These are phyloP conservation scores for Arxiozyma bovina DNA, from an alignment of 1,139 yeast genomes.

Conservation along the genomic window DNA sequence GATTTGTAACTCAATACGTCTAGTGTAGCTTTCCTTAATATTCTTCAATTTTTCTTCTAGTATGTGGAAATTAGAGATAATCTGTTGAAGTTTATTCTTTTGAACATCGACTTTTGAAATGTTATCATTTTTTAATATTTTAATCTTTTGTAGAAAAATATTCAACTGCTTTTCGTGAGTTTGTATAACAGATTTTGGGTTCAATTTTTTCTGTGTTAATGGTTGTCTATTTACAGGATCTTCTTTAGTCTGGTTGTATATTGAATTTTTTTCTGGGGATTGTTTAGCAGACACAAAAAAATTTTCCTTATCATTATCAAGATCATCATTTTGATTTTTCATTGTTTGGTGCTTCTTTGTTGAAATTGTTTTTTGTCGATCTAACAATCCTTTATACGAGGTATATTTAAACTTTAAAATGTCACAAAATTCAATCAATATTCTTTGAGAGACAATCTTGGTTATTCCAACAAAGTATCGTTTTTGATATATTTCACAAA, in stretches of 20 bases:
- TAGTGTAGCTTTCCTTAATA: not conserved
- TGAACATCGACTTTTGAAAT: not conserved
- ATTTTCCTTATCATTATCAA: not conserved
- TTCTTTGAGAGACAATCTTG: not conserved
- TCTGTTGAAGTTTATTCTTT: not conserved
- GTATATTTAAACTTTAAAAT: too few species aligned
- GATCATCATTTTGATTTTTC: not conserved
- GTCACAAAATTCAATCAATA: not conserved
- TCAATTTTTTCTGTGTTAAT: not conserved
- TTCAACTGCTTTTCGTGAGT: not conserved
- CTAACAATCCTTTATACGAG: not conserved
- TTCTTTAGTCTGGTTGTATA: not conserved
- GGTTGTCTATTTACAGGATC: not conserved
- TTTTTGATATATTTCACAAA: not conserved
- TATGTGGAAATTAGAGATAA: not conserved
- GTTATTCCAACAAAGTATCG: not conserved
- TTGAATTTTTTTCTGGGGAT: not conserved
- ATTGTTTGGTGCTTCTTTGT: not conserved
- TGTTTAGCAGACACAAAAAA: not conserved
- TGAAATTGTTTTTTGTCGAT: not conserved
- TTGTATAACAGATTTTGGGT: not conserved
- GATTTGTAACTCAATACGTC: not conserved
- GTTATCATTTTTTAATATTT: too few species aligned
- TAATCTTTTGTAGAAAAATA: not conserved
- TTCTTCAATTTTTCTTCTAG: not conserved